A percentile compares a stretch with the other conserved stretches of the same genome.
Evolutionary conservation across 2,329 filamentous ascomycete species (phyloP).

Genomic region (Tympanopsis confertula): DNA sequence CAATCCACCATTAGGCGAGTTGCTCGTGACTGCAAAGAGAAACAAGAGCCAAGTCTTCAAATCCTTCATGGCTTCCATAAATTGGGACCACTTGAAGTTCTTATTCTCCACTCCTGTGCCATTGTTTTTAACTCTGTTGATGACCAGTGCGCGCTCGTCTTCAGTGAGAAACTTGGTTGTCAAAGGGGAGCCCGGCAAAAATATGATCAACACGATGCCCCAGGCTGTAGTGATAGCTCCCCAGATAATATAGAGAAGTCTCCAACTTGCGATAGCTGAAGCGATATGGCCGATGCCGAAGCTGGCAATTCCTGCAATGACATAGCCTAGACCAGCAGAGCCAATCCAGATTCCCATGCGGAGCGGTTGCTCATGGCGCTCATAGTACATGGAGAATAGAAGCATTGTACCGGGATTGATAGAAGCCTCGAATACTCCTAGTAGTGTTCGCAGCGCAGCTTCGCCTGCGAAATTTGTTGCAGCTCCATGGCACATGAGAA

Average conservation of each 20-base stretch:
- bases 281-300: conserved; percentile 18
- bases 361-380: conserved; percentile 21
- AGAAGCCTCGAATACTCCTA: conserved; percentile 14
- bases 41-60: conserved; percentile 15
- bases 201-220: conserved; percentile 8
- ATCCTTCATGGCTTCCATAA: conserved; percentile 14
- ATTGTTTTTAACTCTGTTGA: conserved; percentile 23
- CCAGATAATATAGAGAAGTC: conserved; percentile 5
- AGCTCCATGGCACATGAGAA: conserved; percentile 6
- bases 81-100: conserved; percentile 18
- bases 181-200: conserved; percentile 22
- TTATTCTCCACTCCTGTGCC: conserved; percentile 27
- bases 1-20: too few relatives aligned
- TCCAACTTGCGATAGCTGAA: conserved; percentile 15
- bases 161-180: conserved; percentile 20
- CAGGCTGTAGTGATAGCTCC: conserved; percentile 10
- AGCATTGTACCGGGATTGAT: conserved; percentile 22
- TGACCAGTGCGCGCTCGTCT: conserved; percentile 21
- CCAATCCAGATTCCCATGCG: conserved; percentile 20
- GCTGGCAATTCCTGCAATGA: conserved; percentile 14
- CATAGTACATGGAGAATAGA: conserved; percentile 24
- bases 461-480: conserved; percentile 11
- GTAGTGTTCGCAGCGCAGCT: conserved; percentile 14
- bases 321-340: conserved; percentile 15
- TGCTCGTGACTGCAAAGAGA: conserved; percentile 7